Percentiles rank a stretch among this genome's conserved stretches.
phyloP scores from a whole-genome alignment of 192 early-diverging fungal species.

The Entomortierella parvispora region DNA sequence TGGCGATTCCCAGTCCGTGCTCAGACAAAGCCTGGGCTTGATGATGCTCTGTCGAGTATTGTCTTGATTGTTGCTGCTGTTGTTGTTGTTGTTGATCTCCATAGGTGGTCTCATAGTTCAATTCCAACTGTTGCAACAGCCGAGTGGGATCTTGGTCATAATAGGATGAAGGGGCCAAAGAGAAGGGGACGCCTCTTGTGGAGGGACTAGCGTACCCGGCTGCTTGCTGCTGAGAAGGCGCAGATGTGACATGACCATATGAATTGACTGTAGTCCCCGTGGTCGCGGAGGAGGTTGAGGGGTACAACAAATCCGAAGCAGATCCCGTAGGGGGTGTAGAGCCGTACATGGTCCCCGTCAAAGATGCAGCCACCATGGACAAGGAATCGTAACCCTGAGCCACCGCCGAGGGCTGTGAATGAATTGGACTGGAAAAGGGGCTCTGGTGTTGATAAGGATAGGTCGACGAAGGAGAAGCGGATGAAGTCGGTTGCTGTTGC shows the following conservation, averaged over 20 bases:
- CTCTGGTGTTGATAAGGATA: too few species aligned
- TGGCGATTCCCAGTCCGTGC: conserved; percentile 28
- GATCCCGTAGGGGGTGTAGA: background rate
- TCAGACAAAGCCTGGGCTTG: background rate
- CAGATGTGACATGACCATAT: background rate
- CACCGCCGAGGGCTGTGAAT: too few species aligned
- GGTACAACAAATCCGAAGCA: background rate
- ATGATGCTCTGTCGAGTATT: too few species aligned
- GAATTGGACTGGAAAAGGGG: too few species aligned
- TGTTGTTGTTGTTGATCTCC: too few species aligned
- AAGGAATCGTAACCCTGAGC: background rate
- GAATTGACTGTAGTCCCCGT: too few species aligned
- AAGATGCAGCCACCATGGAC: background rate
- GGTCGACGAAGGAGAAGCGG: too few species aligned
- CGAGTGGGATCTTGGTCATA: conserved; percentile 1
- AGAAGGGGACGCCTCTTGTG: background rate
- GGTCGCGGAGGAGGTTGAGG: background rate
- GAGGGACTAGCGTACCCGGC: background rate
- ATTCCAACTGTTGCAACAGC: conserved; percentile 2
- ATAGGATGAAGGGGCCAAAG: background rate
- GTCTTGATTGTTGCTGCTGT: too few species aligned
- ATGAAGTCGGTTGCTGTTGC: too few species aligned
- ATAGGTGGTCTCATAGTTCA: background rate
- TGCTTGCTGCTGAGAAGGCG: background rate
- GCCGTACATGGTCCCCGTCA: background rate